These are phyloP conservation scores for Ceratocystis ficicola DNA, from an alignment of 2,329 filamentous ascomycete species.

Conservation along the genomic window DNA sequence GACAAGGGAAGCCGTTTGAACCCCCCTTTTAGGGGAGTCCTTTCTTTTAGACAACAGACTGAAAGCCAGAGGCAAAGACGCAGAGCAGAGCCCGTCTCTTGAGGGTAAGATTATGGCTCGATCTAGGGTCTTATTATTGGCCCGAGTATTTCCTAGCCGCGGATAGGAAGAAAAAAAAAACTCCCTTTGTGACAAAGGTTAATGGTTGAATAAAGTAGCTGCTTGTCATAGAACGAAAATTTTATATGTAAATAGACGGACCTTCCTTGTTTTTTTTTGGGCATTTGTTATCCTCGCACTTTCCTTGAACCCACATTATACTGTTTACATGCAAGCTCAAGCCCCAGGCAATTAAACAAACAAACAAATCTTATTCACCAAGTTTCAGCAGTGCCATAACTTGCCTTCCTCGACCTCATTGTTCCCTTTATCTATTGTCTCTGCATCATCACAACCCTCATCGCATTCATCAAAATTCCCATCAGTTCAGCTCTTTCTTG, in stretches of 20 bases:
- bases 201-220: neutral
- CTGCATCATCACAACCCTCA: neutral
- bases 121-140: constrained; percentile 9
- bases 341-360: neutral
- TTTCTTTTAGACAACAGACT: neutral
- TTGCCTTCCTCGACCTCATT: neutral
- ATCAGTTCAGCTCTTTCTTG: neutral
- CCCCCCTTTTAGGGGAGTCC: neutral
- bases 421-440: neutral
- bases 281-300: neutral
- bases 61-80: neutral
- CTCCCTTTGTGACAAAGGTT: neutral
- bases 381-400: neutral
- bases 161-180: neutral
- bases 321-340: constrained; percentile 1
- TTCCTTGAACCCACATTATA: neutral
- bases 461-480: neutral
- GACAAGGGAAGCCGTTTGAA: neutral
- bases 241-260: neutral
- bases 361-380: neutral
- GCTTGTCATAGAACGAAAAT: neutral
- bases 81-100: neutral
- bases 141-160: neutral
- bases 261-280: neutral
- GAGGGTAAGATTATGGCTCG: neutral